Evolutionary conservation across 768 basidiomycete genomes (phyloP).

Genomic region (Rhizopogon vulgaris): DNA sequence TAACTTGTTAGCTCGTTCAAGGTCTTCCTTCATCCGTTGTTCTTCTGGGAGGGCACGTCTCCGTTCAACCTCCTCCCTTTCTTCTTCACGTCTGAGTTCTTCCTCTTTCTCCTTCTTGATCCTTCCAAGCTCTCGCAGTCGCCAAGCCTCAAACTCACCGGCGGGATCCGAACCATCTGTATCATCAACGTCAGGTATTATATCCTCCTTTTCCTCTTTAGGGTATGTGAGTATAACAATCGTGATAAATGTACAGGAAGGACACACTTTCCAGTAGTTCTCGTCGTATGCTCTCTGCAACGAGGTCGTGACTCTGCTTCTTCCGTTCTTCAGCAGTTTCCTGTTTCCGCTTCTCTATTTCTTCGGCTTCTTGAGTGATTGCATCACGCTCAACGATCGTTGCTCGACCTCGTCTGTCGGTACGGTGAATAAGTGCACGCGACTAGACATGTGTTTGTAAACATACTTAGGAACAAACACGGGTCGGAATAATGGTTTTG

Average conservation of each 20-base stretch:
- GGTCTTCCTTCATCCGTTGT: constrained; percentile 85
- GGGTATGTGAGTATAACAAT: not conserved
- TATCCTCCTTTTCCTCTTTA: constrained; percentile 82
- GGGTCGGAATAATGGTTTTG: constrained; percentile 78
- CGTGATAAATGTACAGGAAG: not conserved
- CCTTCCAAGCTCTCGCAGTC: constrained; percentile 86
- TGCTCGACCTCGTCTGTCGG: constrained; percentile 59
- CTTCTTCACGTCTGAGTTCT: constrained; percentile 70
- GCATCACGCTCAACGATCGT: constrained; percentile 69
- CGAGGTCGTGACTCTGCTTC: constrained; percentile 85
- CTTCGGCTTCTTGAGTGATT: constrained; percentile 69
- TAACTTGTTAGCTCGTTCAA: constrained; percentile 76
- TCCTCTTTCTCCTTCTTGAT: constrained; percentile 95
- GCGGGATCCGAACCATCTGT: constrained; percentile 88
- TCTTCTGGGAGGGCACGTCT: constrained; percentile 91
- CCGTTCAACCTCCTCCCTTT: constrained; percentile 87
- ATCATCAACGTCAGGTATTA: constrained; percentile 87
- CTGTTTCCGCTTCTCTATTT: constrained; percentile 61
- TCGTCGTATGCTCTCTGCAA: constrained; percentile 88
- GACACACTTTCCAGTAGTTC: constrained; percentile 87
- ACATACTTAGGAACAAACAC: constrained; percentile 92
- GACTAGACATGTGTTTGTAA: not conserved
- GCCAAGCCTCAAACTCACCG: constrained; percentile 94
- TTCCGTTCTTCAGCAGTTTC: constrained; percentile 76
- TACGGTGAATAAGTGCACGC: constrained; percentile 1